Percentiles rank a stretch among this genome's conserved stretches.
Conservation (phyloP, 148 eudicot species). For the Nyssa sinensis region DNA sequence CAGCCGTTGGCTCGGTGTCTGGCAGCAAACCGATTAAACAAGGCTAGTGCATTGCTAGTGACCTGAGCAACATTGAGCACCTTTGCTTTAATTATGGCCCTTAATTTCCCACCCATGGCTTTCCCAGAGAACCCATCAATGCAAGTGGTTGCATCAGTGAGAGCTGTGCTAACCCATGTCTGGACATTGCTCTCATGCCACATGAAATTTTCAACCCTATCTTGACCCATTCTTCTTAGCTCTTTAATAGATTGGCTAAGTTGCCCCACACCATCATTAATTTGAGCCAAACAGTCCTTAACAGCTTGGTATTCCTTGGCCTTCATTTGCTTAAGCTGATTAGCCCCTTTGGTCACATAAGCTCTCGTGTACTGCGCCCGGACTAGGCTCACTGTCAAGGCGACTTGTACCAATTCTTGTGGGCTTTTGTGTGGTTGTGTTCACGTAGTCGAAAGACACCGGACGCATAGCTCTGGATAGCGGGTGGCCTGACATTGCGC, state of each 20-base stretch:
- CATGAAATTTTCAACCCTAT: conserved; percentile 33
- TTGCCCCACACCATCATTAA: conserved; percentile 51
- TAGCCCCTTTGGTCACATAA: conserved; percentile 43
- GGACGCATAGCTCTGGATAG: conserved; percentile 29
- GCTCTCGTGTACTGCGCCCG: conserved; percentile 41
- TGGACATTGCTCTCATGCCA: conserved; percentile 60
- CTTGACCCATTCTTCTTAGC: conserved; percentile 22
- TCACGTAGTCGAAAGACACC: conserved; percentile 13
- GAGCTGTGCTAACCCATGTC: conserved; percentile 64
- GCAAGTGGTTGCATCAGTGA: conserved; percentile 52
- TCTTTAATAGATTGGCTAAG: conserved; percentile 44
- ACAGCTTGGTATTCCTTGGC: conserved; percentile 34
- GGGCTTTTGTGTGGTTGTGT: conserved; percentile 29
- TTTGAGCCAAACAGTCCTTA: conserved; percentile 49
- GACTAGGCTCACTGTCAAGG: conserved; percentile 43
- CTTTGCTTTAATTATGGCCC: conserved; percentile 40
- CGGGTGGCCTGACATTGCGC: conserved; percentile 37
- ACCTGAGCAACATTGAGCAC: conserved; percentile 45
- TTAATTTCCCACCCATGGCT: conserved; percentile 29
- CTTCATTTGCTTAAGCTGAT: conserved; percentile 13
- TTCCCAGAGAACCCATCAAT: conserved; percentile 42
- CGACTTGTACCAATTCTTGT: conserved; percentile 46
- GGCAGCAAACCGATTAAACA: conserved; percentile 49
- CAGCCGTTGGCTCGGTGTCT: conserved; percentile 29
- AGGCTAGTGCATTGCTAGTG: conserved; percentile 64